phyloP scores from a whole-genome alignment of 1,284 basidiomycete species.

The Sparassis latifolia region DNA sequence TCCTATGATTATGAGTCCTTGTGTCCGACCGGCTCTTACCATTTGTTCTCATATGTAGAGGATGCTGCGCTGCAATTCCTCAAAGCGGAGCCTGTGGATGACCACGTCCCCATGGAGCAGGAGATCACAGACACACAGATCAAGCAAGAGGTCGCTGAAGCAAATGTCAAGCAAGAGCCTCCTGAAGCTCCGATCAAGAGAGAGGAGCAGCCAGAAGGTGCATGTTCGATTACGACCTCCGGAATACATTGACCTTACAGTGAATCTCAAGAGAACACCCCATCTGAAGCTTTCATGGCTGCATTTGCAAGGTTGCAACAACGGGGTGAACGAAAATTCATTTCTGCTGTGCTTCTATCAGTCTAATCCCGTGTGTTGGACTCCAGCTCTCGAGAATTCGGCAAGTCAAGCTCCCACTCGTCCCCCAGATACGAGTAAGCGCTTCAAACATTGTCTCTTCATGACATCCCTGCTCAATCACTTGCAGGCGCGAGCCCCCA shows the following conservation, averaged over 20 bases:
- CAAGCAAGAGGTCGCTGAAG: neutral
- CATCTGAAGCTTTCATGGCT: constrained; percentile 1
- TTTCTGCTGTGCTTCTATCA: too few species aligned
- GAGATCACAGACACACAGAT: neutral
- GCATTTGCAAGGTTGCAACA: constrained; percentile 1
- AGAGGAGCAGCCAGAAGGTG: neutral
- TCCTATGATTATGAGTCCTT: constrained; percentile 2
- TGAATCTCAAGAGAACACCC: neutral
- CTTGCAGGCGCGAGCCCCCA: too few species aligned
- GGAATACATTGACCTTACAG: too few species aligned
- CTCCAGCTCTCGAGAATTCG: too few species aligned
- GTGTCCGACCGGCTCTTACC: neutral
- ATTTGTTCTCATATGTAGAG: neutral
- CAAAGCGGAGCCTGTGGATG: constrained; percentile 5
- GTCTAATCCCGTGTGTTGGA: too few species aligned
- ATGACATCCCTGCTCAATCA: too few species aligned
- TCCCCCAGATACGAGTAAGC: too few species aligned
- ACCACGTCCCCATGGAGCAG: neutral
- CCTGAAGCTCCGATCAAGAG: constrained; percentile 1
- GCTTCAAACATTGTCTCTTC: too few species aligned
- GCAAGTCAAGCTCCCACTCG: too few species aligned
- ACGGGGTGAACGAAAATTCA: neutral
- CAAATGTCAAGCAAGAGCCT: constrained; percentile 1
- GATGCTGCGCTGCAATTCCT: constrained; percentile 8
- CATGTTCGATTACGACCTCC: too few species aligned